Percentiles rank a stretch among this genome's conserved stretches.
Conservation (phyloP, 169 alveolate species). For the Eimeria zaria region DNA sequence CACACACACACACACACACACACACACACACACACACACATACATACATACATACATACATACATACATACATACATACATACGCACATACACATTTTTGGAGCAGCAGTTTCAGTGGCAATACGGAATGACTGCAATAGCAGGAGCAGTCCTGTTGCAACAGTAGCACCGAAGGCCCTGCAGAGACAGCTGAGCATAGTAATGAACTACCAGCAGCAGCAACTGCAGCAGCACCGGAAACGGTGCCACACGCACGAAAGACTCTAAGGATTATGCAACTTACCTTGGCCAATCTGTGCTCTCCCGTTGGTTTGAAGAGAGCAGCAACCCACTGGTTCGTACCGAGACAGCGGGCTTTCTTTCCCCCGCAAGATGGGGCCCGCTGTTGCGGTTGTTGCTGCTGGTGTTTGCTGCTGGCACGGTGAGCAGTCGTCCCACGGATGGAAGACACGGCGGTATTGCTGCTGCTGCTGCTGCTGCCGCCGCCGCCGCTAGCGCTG, state of each 20-base stretch:
- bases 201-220: neutral
- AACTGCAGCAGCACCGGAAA: neutral
- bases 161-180: neutral
- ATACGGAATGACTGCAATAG: neutral
- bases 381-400: slow-evolving; percentile 60
- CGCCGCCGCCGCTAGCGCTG: slow-evolving; percentile 22
- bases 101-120: neutral
- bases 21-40: too few relatives aligned
- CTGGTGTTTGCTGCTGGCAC: slow-evolving; percentile 57
- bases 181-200: slow-evolving; percentile 14
- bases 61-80: too few relatives aligned
- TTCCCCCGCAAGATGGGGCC: slow-evolving; percentile 33
- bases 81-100: too few relatives aligned
- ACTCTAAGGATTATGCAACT: neutral
- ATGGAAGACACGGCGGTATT: neutral
- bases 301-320: slow-evolving; percentile 73
- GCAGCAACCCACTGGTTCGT: slow-evolving; percentile 77
- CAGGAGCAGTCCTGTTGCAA: slow-evolving; percentile 37
- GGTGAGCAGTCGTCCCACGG: slow-evolving; percentile 12
- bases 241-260: neutral
- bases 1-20: too few relatives aligned
- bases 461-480: slow-evolving; percentile 54
- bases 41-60: too few relatives aligned
- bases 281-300: slow-evolving; percentile 72
- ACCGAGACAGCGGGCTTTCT: slow-evolving; percentile 62